Base-by-base conservation (phyloP, 495 filamentous ascomycete species). In the Talaromyces liani region DNA sequence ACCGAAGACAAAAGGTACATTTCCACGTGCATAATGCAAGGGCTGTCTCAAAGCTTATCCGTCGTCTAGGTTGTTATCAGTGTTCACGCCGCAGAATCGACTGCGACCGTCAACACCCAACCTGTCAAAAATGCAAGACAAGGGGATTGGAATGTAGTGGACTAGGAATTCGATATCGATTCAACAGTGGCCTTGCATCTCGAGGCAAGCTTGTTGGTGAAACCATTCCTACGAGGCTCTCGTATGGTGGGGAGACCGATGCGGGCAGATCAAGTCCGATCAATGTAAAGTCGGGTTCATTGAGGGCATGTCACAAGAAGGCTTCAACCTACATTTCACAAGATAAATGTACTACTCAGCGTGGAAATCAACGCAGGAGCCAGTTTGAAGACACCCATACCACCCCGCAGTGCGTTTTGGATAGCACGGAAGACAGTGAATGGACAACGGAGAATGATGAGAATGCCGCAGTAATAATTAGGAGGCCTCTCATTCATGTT, bases 71-170 rank as follows among this genome's bases (percentile, higher is more conserved):
- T 31, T 66, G 65, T 58, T 57, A 66, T 36, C 61, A 66, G 34
- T 66, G 65, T 45, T 66, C 65, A 10, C 61, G 63, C 25, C 61
- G 65, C 25, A 61, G 65, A 33, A 64, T 66, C 14, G 47, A 66
- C 41, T 66, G 65, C 25, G 65, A 66, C 39, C 55, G 55, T 6
- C 33, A 24, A 31, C 27, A 60, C 5, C 65, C 65, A 54, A 22
- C 45, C 22, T 66, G 65, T 39, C n/a, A 29, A 20, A 66, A 66
- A 22, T 66, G 65, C 56, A 16, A 10, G 12, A 49, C 56, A 3
- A 63, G 33, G 24, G 65, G 62, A 6, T 14, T 66, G 6, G 6
- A 12, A 18, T 66, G 65, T 14, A 66, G 65, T 49, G 65, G 65
- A 6, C 51, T 64, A 1, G 65, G 59, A 0, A 25, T 60, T 6